Conservation (phyloP, 78 protist species). For the Dictyostelium citrinum region DNA sequence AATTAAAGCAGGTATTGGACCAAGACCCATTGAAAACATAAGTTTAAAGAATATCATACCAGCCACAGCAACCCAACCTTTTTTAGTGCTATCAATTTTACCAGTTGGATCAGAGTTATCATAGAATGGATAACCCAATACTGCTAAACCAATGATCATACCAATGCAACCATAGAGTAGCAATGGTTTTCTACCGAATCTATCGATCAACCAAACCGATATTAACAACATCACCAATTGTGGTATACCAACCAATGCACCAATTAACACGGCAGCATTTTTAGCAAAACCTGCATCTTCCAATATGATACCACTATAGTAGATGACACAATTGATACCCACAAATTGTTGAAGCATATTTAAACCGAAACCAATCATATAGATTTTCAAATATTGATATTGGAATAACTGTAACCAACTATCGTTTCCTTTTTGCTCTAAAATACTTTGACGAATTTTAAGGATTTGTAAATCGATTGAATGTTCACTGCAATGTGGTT, state of each 20-base stretch:
- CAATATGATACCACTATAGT: conserved; percentile 27
- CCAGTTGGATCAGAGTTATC: background rate
- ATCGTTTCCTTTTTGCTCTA: conserved; percentile 34
- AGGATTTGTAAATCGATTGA: background rate
- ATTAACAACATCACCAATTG: conserved; percentile 46
- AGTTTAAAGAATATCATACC: conserved; percentile 64
- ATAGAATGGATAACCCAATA: conserved; percentile 45
- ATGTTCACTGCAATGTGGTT: background rate
- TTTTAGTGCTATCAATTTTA: background rate
- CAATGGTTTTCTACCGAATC: conserved; percentile 61
- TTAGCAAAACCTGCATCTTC: conserved; percentile 53
- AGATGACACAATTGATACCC: conserved; percentile 63
- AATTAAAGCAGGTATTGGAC: conserved; percentile 50
- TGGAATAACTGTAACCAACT: conserved; percentile 47
- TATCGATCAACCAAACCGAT: conserved; percentile 57
- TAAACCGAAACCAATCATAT: conserved; percentile 54
- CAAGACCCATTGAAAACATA: conserved; percentile 44
- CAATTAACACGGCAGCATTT: conserved; percentile 21
- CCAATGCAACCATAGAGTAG: conserved; percentile 13
- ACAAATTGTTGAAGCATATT: conserved; percentile 75
- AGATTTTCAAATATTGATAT: conserved; percentile 10
- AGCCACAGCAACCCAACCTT: conserved; percentile 47
- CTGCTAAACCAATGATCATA: conserved; percentile 25
- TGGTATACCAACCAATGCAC: conserved; percentile 65
- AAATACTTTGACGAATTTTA: background rate